phyloP scores from a whole-genome alignment of 2,329 filamentous ascomycete genomes.

The Alternaria gansuensis region DNA sequence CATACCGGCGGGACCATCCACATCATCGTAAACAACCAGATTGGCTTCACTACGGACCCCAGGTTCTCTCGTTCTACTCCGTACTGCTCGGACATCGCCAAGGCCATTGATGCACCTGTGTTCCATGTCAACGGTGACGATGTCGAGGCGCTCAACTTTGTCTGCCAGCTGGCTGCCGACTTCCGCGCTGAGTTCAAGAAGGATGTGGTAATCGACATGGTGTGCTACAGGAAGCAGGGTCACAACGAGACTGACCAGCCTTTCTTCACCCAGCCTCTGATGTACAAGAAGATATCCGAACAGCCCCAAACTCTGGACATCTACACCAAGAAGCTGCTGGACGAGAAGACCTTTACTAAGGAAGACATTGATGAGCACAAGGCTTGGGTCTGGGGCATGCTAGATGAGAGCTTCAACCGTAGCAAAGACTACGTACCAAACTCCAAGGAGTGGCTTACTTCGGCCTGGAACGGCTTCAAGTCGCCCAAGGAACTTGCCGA shows the following conservation, averaged over 20 bases:
- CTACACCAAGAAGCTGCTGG: constrained; percentile 88
- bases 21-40: constrained; percentile 99
- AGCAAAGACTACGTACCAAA: constrained; percentile 98
- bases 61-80: constrained; percentile 96
- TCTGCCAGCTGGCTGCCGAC: constrained; percentile 95
- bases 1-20: constrained; percentile 98
- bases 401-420: constrained; percentile 95
- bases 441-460: constrained; percentile 97
- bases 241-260: constrained; percentile 99
- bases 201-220: constrained; percentile 96
- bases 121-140: constrained; percentile 99
- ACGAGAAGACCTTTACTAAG: constrained; percentile 94
- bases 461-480: constrained; percentile 99
- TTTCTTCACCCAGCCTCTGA: constrained; percentile 98
- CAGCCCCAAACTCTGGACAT: constrained; percentile 87
- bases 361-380: constrained; percentile 99
- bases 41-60: constrained; percentile 98
- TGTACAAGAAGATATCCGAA: constrained; percentile 96
- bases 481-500: constrained; percentile 96
- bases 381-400: constrained; percentile 99
- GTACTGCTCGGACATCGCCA: constrained; percentile 99
- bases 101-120: constrained; percentile 96
- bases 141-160: constrained; percentile 97
- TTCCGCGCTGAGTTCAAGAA: constrained; percentile 99
- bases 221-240: constrained; percentile 98